Evolutionary conservation across 2,329 filamentous ascomycete species (phyloP), one percentile per base, ranked within the genome.

Genomic region (Pyrenophora teres): DNA sequence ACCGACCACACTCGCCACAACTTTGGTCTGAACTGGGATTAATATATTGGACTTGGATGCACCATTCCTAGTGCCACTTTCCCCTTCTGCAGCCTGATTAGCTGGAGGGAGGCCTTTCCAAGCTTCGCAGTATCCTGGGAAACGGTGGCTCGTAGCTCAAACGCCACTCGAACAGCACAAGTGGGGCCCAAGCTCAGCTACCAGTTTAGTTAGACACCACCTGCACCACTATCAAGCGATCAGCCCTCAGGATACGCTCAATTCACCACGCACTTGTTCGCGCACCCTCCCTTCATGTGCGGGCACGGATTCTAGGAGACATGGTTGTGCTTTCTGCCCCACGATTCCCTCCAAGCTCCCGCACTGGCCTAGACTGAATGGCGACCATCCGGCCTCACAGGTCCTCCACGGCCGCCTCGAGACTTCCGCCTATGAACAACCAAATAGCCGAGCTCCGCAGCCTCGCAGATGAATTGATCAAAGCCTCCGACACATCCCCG

Each of bases 381-480:
- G 64, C 67, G 44, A 64, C 65, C 12, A 56, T 67, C 27, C 70
- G 69, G 61, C 72, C 65, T 35, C 71, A 73, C 57, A 60, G 71
- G 52, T 73, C 72, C 47, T 73, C 72, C 42, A 72, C 71, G 47
- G 70, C 72, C 42, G 70, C 71, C 55, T 73, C 71, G 49, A 60
- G 68, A 57, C 57, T 81, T 42, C 77, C 79, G 56, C 72, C 80
- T 45, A 81, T 77, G 46, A 83, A 84, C 58, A 85, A 87, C 74
- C 81, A 73, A 60, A 71, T 71, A 46, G 67, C 64, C 36, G 72
- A 76, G 60, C 66, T 76, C 47, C 71, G 69, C 21, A 67, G 62
- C 49, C 71, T 75, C 37, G 64, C 69, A 42, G 69, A 73, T 40
- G 67, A 70, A 46, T 67, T 76, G 52, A 61, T 61, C 39, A 62